Conservation (phyloP, 1,139 yeast species). For the Yamadazyma dendronema region DNA sequence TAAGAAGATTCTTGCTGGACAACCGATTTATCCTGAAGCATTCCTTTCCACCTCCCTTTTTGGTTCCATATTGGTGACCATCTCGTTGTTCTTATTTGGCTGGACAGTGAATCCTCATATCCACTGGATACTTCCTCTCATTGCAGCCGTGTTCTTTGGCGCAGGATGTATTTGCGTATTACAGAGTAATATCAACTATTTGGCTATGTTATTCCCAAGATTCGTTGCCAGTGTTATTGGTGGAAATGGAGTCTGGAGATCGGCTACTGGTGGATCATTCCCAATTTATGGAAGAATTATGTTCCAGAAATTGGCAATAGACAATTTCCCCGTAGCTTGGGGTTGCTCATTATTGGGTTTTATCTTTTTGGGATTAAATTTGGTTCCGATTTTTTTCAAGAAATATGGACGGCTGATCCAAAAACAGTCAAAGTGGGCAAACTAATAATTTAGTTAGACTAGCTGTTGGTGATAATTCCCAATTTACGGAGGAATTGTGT, state of each 20-base stretch:
- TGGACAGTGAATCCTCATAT: constrained; percentile 28
- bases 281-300: constrained; percentile 17
- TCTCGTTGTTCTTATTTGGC: constrained; percentile 32
- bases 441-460: constrained; percentile 17
- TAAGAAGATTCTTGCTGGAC: constrained; percentile 28
- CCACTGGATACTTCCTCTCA: constrained; percentile 30
- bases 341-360: constrained; percentile 8
- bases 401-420: constrained; percentile 11
- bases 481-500: constrained; percentile 16
- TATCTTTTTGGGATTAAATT: constrained; percentile 6
- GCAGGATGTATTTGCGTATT: constrained; percentile 21
- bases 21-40: constrained; percentile 55
- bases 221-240: constrained; percentile 25
- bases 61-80: constrained; percentile 27
- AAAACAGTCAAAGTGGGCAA: constrained; percentile 8
- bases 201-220: constrained; percentile 55
- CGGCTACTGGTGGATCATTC: constrained; percentile 15
- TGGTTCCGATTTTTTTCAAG: constrained; percentile 6
- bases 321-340: constrained; percentile 18
- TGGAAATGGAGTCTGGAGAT: constrained; percentile 21
- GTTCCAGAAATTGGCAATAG: constrained; percentile 13
- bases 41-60: constrained; percentile 51
- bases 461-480: constrained; percentile 16
- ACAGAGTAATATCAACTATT: constrained; percentile 41
- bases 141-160: constrained; percentile 23